Percentiles rank a stretch among this genome's conserved stretches.
These are phyloP conservation scores for Teratosphaeria viscida DNA, from an alignment of 2,329 filamentous ascomycete genomes.

Conservation along the genomic window DNA sequence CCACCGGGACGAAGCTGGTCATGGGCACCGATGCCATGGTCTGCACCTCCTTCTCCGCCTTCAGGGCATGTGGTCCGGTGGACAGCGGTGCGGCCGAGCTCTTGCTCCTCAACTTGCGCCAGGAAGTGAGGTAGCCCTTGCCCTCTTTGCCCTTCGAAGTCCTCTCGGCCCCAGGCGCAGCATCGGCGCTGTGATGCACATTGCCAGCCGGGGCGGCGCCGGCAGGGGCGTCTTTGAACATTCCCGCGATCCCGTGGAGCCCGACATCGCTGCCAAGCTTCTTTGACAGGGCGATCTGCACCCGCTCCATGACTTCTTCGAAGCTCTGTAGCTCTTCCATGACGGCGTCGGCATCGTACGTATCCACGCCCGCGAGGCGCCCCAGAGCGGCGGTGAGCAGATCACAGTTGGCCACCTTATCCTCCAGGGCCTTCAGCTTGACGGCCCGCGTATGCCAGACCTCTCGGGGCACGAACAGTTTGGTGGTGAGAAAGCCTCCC, in stretches of 20 bases:
- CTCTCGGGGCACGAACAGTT: conserved; percentile 83
- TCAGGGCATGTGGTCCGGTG: conserved; percentile 9
- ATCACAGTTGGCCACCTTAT: conserved; percentile 89
- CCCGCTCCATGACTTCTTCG: conserved; percentile 76
- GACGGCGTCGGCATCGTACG: conserved; percentile 80
- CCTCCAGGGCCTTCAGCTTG: conserved; percentile 81
- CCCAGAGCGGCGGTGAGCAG: conserved; percentile 72
- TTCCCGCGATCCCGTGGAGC: conserved; percentile 57
- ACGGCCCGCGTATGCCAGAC: conserved; percentile 91
- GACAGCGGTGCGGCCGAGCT: conserved; percentile 52
- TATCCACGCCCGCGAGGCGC: conserved; percentile 68
- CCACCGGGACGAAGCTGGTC: conserved; percentile 59
- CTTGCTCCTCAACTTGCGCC: conserved; percentile 83
- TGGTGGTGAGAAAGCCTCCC: conserved; percentile 83
- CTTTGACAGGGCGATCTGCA: conserved; percentile 64
- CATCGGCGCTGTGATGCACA: conserved; percentile 16
- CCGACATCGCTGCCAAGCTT: conserved; percentile 92
- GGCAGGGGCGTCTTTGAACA: conserved; percentile 59
- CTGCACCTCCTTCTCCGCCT: conserved; percentile 45
- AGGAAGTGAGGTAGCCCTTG: conserved; percentile 73
- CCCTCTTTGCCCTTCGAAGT: conserved; percentile 46
- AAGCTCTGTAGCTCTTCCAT: conserved; percentile 89
- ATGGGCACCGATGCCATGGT: conserved; percentile 48
- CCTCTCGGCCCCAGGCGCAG: conserved; percentile 28
- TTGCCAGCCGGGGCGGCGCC: conserved; percentile 6